Evolutionary conservation across 441 rosid species (phyloP), one percentile per base, ranked within the genome.

Genomic region (Gossypium schwendimanii): DNA sequence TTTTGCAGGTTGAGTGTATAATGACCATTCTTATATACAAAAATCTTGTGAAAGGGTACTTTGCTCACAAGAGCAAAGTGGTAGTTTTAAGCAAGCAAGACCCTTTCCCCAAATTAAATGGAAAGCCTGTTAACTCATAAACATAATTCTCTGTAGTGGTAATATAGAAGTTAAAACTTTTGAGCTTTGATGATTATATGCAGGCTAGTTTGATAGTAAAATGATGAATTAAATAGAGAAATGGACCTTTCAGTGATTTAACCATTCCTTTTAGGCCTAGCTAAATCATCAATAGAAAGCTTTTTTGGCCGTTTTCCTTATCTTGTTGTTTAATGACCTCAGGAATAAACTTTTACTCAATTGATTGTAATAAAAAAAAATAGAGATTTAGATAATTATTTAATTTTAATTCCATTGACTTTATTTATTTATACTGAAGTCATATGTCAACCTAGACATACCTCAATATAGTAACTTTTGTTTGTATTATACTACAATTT

Each of bases 41-140:
- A 83, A 92, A 92, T 81, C 96, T 91, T 4, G 79, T 88, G 73
- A 94, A 91, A 75, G 97, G 97, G 4, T 92, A 89, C 82, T 91
- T 91, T 55, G 94, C 98, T 5, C 97, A 92, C 84, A 92, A 92
- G 81, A 94, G 97, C 81, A 91, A 92, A 80, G 97, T 94, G 62
- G 91, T 92, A 45, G 98, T 89, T 28, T 79, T 94, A 84, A 94
- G 98, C 87, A 91, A 94, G 86, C 97, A 92, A 78, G 97, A 91
- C 77, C 96, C 97, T 72, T 92, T 92, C 79, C 97, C 98, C 45
- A 89, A 85, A 77, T 79, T 84, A 63, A 86, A 86, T 41, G 97
- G 97, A 23, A 92, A 81, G 80, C 93, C 97, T 6, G 93, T 94
- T 64, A 82, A 77, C 78, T 84, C 90, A 23, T 90, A 91, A 78